Conservation (phyloP, 1,284 basidiomycete species). For the Puccinia hordei region DNA sequence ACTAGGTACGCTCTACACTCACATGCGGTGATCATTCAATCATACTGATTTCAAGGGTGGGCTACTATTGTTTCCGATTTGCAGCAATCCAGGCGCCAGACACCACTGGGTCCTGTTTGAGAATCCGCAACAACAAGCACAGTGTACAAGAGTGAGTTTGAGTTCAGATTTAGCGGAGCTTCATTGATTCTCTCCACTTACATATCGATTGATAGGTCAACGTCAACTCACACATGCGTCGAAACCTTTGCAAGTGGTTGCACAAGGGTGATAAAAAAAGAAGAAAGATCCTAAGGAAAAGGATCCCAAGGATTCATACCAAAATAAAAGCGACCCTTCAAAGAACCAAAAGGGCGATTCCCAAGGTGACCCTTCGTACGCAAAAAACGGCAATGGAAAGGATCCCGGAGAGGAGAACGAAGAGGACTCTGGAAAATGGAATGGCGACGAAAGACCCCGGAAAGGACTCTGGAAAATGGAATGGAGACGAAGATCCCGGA, state of each 20-base stretch:
- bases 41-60: not conserved
- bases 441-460: not conserved
- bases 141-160: constrained; percentile 1
- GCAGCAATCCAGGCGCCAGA: not conserved
- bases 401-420: too few species aligned
- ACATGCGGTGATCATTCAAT: not conserved
- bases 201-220: not conserved
- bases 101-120: constrained; percentile 3
- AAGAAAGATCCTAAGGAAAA: not conserved
- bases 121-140: not conserved
- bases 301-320: not conserved
- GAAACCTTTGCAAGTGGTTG: constrained; percentile 22
- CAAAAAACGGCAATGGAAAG: too few species aligned
- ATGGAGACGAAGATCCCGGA: too few species aligned
- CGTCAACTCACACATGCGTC: not conserved
- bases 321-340: not conserved
- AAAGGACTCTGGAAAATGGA: too few species aligned
- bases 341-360: not conserved
- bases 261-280: constrained; percentile 19
- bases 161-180: not conserved
- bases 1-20: not conserved
- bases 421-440: too few species aligned
- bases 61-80: not conserved
- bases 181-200: not conserved
- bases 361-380: not conserved